Conservation (phyloP, 345 rosid genomes). For the Anastatica hierochuntica region DNA sequence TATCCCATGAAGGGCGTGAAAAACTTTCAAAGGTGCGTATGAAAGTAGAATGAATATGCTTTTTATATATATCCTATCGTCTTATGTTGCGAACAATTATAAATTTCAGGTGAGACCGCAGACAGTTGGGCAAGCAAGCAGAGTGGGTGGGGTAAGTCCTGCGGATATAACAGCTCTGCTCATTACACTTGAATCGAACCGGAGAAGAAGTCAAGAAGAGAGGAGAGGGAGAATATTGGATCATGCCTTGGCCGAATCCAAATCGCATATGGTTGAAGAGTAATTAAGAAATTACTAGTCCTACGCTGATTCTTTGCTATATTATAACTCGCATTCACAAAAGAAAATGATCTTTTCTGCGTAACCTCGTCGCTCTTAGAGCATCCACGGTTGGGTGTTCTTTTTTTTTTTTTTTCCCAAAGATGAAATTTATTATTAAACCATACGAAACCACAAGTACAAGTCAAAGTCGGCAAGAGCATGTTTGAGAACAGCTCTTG, state of each 20-base stretch:
- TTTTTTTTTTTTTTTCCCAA: too few species aligned
- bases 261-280: slow-evolving; percentile 11
- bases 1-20: slow-evolving; percentile 89
- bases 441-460: too few species aligned
- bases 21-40: slow-evolving; percentile 82
- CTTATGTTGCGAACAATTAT: slow-evolving; percentile 2
- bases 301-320: background rate
- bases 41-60: background rate
- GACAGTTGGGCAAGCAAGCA: slow-evolving; percentile 86
- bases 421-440: too few species aligned
- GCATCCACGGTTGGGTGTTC: too few species aligned
- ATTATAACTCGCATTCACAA: too few species aligned
- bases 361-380: too few species aligned
- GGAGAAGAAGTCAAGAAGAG: slow-evolving; percentile 51
- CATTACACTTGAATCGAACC: slow-evolving; percentile 65
- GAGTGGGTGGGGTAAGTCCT: slow-evolving; percentile 94
- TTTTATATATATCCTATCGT: background rate
- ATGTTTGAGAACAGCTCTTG: too few species aligned
- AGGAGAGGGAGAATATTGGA: slow-evolving; percentile 42
- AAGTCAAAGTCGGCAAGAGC: too few species aligned
- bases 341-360: too few species aligned
- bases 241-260: slow-evolving; percentile 29
- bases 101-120: slow-evolving; percentile 75
- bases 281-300: background rate
- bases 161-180: slow-evolving; percentile 92